Evolutionary conservation across 1,284 basidiomycete genomes (phyloP), one percentile per base, ranked within the genome.

Genomic region (Thelephora terrestris): DNA sequence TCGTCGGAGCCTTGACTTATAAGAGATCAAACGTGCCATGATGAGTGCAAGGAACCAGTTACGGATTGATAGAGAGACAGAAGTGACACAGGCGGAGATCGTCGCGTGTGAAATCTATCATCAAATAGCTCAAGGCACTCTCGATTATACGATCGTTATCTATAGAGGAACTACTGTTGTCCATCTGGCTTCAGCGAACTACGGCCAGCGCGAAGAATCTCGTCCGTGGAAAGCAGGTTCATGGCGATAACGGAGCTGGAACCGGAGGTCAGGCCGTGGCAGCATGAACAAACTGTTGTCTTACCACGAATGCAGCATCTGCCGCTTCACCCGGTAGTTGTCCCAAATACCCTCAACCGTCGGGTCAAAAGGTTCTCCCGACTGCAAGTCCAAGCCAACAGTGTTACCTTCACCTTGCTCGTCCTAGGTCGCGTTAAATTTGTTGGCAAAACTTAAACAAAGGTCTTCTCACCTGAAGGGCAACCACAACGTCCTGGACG

Each of bases 321-420:
- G 96, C 53, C 95, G 76, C 74, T 99, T 99, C 53, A 99, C 96
- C 52, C 96, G 76, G 67, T 97, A 99, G 69, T 99, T 99, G 67
- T 99, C 96, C 94, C 95, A 99, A 17, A 99, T 84, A 36, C 96
- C 96, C 61, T 92, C 86, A 4, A 91, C 84, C 14, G 91, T 87
- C 5, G 96, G 95, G 63, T 99, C 95, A 63, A 96, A 91, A 3
- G 95, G 93, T 65, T 98, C 93, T 50, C 96, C 96, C 25, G 91
- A 90, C 63, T 91, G 75, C 38, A 99, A 73, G 67, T 99, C 91
- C 54, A 99, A 68, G 23, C 96, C 96, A 52, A 96, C 93, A 36
- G 79, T 71, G 55, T 90, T 90, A 24, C 92, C 93, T 55, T 96
- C 93, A 0, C 85, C 83, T 60, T 91, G 84, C 63, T 98, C 94